Base-by-base conservation (phyloP, 139 green algal species). In the Mychonastes homosphaera region DNA sequence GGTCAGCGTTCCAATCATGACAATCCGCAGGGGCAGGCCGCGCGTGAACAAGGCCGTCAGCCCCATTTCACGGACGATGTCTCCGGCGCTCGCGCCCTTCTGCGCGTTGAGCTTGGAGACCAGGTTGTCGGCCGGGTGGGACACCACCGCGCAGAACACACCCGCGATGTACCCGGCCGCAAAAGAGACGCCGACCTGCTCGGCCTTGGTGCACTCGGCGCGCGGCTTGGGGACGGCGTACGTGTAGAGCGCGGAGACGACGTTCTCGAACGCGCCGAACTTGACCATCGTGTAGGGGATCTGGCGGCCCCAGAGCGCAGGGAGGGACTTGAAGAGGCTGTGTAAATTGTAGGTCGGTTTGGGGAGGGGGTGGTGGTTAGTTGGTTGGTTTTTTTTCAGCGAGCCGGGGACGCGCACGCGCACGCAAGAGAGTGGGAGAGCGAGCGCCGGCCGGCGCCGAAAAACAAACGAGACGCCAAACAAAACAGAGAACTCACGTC, bases 201-300 rank as follows among this genome's bases (percentile, higher is more conserved):
- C 87, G 0, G 29, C 56, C 79, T 95, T 95, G 67, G 36, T 78
- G 86, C 87, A 95, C 71, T 95, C 74, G 7, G 61, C 55, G 62
- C 91, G 90, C 40, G 87, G 85, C 80, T 94, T 95, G 68, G 87
- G 87, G 56, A 95, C 79, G 1, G 82, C 87, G 52, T 94, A 82
- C 74, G 91, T 89, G 80, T 95, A 95, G 68, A 95, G 72, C 23
- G 65, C 67, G 48, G 88, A 66, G 41, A 95, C 87, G 23, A 65
- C 78, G 71, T 93, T 94, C 80, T 95, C 87, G 70, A 95, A 95
- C 16, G 76, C 81, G 77, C 81, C 86, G 51, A 95, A 95, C 77
- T 95, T 95, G 80, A 94, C 90, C 86, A 95, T 95, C 43, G 87
- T 95, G 83, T 95, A 95, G 8, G 87, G 87, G 56, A 95, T 94